Conservation (phyloP, 1,139 yeast genomes). For the Candida glucosophila region DNA sequence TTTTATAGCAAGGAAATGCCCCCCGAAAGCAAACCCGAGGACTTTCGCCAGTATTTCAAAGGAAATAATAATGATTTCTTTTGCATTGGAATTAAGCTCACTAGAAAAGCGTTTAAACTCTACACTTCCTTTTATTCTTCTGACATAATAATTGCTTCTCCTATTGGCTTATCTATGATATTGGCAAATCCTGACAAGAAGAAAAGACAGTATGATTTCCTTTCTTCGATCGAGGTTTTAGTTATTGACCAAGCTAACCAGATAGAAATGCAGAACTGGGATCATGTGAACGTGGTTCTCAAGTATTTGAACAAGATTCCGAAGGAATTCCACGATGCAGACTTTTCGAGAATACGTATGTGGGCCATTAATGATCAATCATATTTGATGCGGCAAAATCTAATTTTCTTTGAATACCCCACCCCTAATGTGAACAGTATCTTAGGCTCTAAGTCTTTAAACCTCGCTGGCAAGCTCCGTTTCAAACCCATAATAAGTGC, state of each 20-base stretch:
- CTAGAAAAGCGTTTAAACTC: constrained; percentile 77
- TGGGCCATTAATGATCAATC: constrained; percentile 88
- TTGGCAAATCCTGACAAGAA: constrained; percentile 56
- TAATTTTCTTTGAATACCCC: constrained; percentile 61
- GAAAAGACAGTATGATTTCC: constrained; percentile 58
- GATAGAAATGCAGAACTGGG: constrained; percentile 90
- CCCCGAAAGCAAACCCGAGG: constrained; percentile 64
- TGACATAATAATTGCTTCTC: constrained; percentile 85
- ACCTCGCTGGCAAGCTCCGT: constrained; percentile 60
- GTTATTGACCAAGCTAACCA: constrained; percentile 81
- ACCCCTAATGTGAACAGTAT: constrained; percentile 78
- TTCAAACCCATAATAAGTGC: constrained; percentile 33
- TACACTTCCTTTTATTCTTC: constrained; percentile 80
- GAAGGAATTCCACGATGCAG: constrained; percentile 70
- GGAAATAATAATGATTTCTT: constrained; percentile 93
- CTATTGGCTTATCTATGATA: constrained; percentile 80
- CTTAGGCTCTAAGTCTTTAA: constrained; percentile 47
- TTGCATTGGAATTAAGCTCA: constrained; percentile 79
- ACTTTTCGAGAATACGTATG: constrained; percentile 84
- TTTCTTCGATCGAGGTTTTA: constrained; percentile 79
- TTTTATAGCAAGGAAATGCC: constrained; percentile 52
- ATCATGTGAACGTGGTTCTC: constrained; percentile 65
- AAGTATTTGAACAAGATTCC: constrained; percentile 74
- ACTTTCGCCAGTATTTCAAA: constrained; percentile 68
- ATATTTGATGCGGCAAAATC: constrained; percentile 64